phyloP scores from a whole-genome alignment of 176 grass and related monocot species.

The Oryza coarctata region DNA sequence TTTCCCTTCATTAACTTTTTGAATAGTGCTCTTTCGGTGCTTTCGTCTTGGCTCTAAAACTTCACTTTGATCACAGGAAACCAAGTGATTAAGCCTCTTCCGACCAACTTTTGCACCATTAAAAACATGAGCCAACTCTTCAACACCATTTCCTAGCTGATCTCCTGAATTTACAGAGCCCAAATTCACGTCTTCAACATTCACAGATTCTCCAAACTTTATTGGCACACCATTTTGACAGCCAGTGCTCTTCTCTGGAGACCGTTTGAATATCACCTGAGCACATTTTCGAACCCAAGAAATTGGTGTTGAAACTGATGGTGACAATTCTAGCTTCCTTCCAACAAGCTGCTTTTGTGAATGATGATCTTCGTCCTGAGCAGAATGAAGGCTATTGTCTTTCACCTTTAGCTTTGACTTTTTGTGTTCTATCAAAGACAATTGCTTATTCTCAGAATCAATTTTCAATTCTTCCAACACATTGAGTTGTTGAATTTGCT shows the following conservation, averaged over 20 bases:
- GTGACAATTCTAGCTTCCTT: conserved; percentile 45
- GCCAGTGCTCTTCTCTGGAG: conserved; percentile 59
- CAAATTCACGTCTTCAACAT: not conserved
- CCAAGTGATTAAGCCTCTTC: conserved; percentile 47
- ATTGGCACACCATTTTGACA: conserved; percentile 20
- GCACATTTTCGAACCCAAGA: conserved; percentile 81
- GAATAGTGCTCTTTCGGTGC: conserved; percentile 33
- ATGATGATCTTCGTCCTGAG: conserved; percentile 32
- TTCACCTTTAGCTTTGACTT: conserved; percentile 43
- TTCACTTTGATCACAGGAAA: conserved; percentile 45
- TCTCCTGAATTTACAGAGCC: not conserved
- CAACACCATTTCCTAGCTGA: conserved; percentile 2
- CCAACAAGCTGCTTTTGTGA: conserved; percentile 39
- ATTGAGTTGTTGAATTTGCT: conserved; percentile 73
- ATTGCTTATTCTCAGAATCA: conserved; percentile 70
- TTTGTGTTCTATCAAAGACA: conserved; percentile 37
- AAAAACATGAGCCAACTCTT: conserved; percentile 9
- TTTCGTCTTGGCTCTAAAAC: conserved; percentile 47
- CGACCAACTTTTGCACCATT: conserved; percentile 23
- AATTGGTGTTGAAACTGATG: conserved; percentile 49
- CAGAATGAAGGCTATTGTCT: conserved; percentile 14
- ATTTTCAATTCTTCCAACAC: conserved; percentile 61
- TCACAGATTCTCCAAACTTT: conserved; percentile 25
- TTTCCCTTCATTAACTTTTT: conserved; percentile 32
- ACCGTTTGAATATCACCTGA: conserved; percentile 69